Evolutionary conservation across 108 stramenopile species (phyloP).

Genomic region (Aurantiochytrium sp.): DNA sequence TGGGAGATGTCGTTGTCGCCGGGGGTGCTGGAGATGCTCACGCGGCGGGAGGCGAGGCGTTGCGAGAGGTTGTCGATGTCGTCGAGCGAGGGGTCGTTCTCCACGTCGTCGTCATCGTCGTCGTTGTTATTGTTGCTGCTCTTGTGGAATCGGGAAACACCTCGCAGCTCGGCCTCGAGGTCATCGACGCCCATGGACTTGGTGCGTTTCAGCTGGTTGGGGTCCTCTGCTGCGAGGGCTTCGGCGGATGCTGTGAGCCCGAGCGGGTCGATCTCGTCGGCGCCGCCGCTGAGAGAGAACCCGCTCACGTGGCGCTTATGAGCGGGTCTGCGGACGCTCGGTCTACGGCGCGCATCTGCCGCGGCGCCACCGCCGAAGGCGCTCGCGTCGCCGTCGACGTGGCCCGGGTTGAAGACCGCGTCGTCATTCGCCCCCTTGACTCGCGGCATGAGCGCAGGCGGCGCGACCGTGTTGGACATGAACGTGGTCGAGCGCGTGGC

Average conservation of each 20-base stretch:
- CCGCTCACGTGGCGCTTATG: conserved; percentile 16
- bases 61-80: neutral
- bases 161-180: neutral
- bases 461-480: neutral
- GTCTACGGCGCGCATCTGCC: neutral
- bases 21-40: neutral
- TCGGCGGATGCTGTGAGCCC: too few species aligned
- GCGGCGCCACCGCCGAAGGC: neutral
- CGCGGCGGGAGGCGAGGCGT: conserved; percentile 8
- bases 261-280: neutral
- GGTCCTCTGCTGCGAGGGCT: neutral
- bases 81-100: conserved; percentile 1
- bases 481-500: too few species aligned
- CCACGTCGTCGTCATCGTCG: neutral
- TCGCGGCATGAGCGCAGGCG: neutral
- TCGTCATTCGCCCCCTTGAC: neutral
- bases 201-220: neutral
- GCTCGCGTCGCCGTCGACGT: neutral
- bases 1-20: neutral
- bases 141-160: neutral
- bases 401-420: neutral
- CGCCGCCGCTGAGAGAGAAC: neutral
- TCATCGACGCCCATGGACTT: neutral
- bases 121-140: neutral
- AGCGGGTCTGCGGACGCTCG: neutral